Evolutionary conservation across 805 yeast genomes (phyloP), one percentile per base, ranked within the genome.

Genomic region (Candida ficus): DNA sequence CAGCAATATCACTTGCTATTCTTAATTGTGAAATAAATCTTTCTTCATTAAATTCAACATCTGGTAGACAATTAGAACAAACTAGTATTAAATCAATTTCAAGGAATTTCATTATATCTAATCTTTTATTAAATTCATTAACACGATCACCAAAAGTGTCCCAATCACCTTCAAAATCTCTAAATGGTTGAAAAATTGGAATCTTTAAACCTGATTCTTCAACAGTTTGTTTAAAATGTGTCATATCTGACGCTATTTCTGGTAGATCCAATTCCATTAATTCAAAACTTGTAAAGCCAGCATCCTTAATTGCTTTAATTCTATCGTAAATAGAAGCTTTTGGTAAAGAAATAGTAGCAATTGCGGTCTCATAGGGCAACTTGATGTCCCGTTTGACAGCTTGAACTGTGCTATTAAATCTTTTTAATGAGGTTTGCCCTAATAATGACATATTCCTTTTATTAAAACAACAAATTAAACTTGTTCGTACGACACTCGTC

Each of bases 151-250:
- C 32, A 19, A 42, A 38, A 7, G 22, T 29, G 4, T 19, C 22
- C 18, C 21, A 30, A 17, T 32, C 25, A 17, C 42, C 42, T 38
- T 42, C 45, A 4, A 42, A 12, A 31, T 42, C 45, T 28, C 45
- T 33, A 10, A 42, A 42, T 21, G 45, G 42, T 31, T 42, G 45
- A 19, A 42, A 34, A 8, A 42, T 42, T 12, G 45, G 35, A 5
- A 42, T 33, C 9, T 22, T 28, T n/a, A 42, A 29, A 7, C 25
- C 37, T 12, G 38, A 10, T 12, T 38, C 33, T 4, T 20, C 17
- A 11, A 42, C 7, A 22, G 12, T 21, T 7, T 20, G 12, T 13
- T 38, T 42, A 22, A 42, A 42, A 14, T 17, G 11, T 4, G 22
- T 10, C 3, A 42, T 8, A 16, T 42, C 25, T 22, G 27, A 17